These are phyloP conservation scores for Chytridium lagenaria DNA, from an alignment of 371 early-diverging fungal species.

Conservation along the genomic window DNA sequence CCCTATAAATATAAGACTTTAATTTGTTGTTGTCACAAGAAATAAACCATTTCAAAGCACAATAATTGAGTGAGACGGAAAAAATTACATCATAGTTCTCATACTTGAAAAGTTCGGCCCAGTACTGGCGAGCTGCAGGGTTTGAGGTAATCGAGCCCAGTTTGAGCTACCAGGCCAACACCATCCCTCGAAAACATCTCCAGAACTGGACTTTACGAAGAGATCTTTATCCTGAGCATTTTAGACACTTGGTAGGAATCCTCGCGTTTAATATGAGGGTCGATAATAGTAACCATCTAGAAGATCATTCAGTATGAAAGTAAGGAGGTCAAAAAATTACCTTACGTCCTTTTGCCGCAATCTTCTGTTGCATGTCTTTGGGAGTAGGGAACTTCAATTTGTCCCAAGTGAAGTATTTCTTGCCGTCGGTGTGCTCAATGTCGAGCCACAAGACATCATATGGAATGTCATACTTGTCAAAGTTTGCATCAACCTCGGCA, in stretches of 20 bases:
- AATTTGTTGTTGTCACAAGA: not conserved
- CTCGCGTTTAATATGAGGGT: constrained; percentile 95
- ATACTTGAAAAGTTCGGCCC: constrained; percentile 74
- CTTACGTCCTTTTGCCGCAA: constrained; percentile 79
- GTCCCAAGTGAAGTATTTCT: constrained; percentile 93
- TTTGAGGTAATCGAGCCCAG: constrained; percentile 89
- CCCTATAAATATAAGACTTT: constrained; percentile 45
- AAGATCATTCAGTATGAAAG: constrained; percentile 1
- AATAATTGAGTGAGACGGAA: not conserved
- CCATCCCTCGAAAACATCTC: constrained; percentile 82
- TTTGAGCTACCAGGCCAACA: constrained; percentile 92
- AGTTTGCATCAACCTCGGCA: constrained; percentile 74
- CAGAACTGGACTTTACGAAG: constrained; percentile 79
- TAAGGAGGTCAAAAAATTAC: constrained; percentile 46
- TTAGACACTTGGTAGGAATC: constrained; percentile 75
- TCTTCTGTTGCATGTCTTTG: constrained; percentile 76
- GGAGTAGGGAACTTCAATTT: constrained; percentile 86
- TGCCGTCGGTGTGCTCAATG: constrained; percentile 92
- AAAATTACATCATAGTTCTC: constrained; percentile 64
- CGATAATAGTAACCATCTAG: constrained; percentile 91
- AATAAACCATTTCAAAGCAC: no score
- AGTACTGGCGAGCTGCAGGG: constrained; percentile 80
- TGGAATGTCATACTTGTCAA: constrained; percentile 86
- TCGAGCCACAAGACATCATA: constrained; percentile 95
- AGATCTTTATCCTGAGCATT: constrained; percentile 75